Percentiles rank a stretch among this genome's conserved stretches.
Evolutionary conservation across 176 grass and related monocot species (phyloP).

Genomic region (Cenchrus fungigraminus): DNA sequence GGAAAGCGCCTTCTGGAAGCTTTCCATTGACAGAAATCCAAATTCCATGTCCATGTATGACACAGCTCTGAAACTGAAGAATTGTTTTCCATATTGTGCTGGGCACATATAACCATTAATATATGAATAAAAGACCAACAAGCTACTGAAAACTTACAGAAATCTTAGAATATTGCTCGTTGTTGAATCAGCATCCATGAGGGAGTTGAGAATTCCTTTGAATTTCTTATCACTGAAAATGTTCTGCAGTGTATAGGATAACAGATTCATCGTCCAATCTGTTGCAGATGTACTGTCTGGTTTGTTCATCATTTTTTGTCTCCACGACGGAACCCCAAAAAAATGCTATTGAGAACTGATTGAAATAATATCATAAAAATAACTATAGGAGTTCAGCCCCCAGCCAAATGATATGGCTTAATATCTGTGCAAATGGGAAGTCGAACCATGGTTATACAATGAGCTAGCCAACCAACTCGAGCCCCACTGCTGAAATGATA

Average conservation of each 20-base stretch:
- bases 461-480: no score
- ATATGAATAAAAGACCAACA: slow-evolving; percentile 17
- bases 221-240: slow-evolving; percentile 83
- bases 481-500: no score
- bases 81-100: slow-evolving; percentile 27
- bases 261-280: background rate
- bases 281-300: background rate
- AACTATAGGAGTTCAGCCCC: no score
- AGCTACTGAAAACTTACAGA: slow-evolving; percentile 67
- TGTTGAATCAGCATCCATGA: slow-evolving; percentile 70
- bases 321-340: slow-evolving; percentile 2
- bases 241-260: slow-evolving; percentile 60
- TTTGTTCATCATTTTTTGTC: slow-evolving; percentile 14
- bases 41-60: slow-evolving; percentile 84
- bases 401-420: no score
- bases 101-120: slow-evolving; percentile 19
- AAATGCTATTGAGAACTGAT: slow-evolving; percentile 15
- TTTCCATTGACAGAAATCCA: slow-evolving; percentile 70
- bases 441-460: no score
- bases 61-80: slow-evolving; percentile 76
- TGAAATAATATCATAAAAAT: slow-evolving; percentile 24
- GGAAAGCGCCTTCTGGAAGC: slow-evolving; percentile 66
- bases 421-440: no score
- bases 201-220: slow-evolving; percentile 67
- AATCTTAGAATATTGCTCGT: slow-evolving; percentile 70